Conservation (phyloP, 2,329 filamentous ascomycete genomes). For the Xylaria sp. region DNA sequence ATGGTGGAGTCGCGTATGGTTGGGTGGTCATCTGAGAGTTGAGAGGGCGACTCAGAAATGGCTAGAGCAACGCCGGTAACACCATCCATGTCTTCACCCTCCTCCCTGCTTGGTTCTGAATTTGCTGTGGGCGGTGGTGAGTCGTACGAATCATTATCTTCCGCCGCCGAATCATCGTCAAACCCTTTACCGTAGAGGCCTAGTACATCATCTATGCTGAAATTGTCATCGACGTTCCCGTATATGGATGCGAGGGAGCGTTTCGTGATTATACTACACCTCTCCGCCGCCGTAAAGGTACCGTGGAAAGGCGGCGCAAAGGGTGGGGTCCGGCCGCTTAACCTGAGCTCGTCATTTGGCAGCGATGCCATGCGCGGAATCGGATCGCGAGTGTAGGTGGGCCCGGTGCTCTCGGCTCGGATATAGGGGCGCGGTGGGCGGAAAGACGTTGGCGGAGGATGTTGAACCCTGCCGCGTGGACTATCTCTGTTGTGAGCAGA, state of each 20-base stretch:
- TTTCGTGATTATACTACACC: conserved; percentile 76
- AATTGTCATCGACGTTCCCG: conserved; percentile 41
- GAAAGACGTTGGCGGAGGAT: conserved; percentile 23
- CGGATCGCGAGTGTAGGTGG: conserved; percentile 33
- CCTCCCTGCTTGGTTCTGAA: conserved; percentile 37
- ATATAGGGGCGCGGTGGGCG: conserved; percentile 32
- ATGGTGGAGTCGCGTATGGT: conserved; percentile 37
- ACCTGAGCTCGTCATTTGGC: conserved; percentile 47
- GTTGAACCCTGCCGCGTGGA: conserved; percentile 25
- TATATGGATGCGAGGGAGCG: conserved; percentile 63
- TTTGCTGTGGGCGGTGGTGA: conserved; percentile 36
- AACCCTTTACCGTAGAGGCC: conserved; percentile 64
- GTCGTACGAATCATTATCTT: conserved; percentile 36
- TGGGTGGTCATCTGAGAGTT: conserved; percentile 7
- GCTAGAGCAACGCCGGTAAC: conserved; percentile 30
- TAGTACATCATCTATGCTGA: conserved; percentile 63
- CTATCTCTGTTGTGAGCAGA: conserved; percentile 30
- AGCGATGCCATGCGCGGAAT: conserved; percentile 42
- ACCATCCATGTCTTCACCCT: conserved; percentile 37
- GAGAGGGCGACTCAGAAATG: not conserved
- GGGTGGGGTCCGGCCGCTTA: conserved; percentile 52
- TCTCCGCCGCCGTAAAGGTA: conserved; percentile 60
- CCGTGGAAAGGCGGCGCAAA: conserved; percentile 54
- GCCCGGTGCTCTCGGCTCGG: conserved; percentile 36
- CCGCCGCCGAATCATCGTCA: conserved; percentile 44